phyloP scores from a whole-genome alignment of 441 rosid genomes.

The Populus tomentosa region DNA sequence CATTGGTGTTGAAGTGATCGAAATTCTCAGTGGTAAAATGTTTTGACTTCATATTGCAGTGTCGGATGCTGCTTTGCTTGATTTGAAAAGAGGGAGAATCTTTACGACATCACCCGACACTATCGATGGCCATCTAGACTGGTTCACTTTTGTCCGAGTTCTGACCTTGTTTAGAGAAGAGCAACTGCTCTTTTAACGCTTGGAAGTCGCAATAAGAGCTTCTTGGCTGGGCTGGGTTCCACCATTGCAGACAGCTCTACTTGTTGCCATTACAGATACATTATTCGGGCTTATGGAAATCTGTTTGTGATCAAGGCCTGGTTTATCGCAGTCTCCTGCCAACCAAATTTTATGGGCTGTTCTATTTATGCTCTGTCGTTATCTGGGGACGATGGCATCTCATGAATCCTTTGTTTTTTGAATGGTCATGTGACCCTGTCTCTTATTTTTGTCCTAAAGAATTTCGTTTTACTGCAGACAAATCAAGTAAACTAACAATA shows the following conservation, averaged over 20 bases:
- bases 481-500: neutral
- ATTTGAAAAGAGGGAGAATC: neutral
- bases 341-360: neutral
- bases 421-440: neutral
- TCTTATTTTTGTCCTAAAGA: neutral
- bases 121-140: neutral
- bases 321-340: neutral
- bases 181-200: no score
- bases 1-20: neutral
- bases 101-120: neutral
- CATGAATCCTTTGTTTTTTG: no score
- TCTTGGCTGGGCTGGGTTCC: neutral
- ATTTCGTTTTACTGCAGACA: no score
- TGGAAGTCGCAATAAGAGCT: neutral
- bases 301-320: no score
- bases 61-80: neutral
- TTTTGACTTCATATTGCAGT: neutral
- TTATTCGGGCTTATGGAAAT: neutral
- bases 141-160: neutral
- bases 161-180: no score
- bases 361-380: neutral
- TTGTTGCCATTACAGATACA: neutral
- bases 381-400: neutral
- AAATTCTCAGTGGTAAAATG: neutral
- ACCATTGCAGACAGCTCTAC: neutral